Evolutionary conservation across 768 basidiomycete species (phyloP), one percentile per base, ranked within the genome.

Genomic region (Russula brevipes): DNA sequence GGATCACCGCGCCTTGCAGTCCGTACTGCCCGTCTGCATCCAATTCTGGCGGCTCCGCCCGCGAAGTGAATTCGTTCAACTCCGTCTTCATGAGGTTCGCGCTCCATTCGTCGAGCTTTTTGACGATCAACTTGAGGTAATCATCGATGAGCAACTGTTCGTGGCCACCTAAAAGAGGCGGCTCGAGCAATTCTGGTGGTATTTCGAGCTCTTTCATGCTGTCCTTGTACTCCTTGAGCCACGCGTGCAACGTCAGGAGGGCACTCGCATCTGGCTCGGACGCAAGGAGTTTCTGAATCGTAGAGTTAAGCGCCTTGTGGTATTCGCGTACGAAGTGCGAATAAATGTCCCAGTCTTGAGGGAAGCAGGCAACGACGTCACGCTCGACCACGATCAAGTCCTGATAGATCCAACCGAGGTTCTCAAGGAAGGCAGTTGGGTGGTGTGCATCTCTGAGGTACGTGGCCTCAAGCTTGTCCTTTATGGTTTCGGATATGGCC

Each of bases 71-170:
- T 62, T 94, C 91, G 17, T 82, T 79, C 24, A 89, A 76, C 73
- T 98, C 96, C 17, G 91, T 89, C 72, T 86, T 88, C 89, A 97
- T 95, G 57, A 98, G 80, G 73, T 97, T 98, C 51, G 81, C 76
- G 6, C 92, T 88, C 97, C 97, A 99, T 73, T 99, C 96, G 74
- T 98, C 95, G 56, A 98, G 86, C 74, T 98, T 98, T 74, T 82
- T 84, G 72, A 97, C 85, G 74, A 99, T 95, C 64, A 98, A 82
- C 66, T 86, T 85, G 57, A 97, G 85, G 75, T 99, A 99, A 70
- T 95, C 94, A 68, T 99, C 96, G 68, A 98, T 94, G 61, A 99
- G 82, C 35, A 78, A 78, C 73, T 97, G 93, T 71, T 96, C 94
- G 73, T 94, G 94, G 61, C 97, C 96, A 62, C 94, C 94, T 39